Evolutionary conservation across 2,329 filamentous ascomycete genomes (phyloP), one percentile per base, ranked within the genome.

Genomic region (Aspergillus fischeri): DNA sequence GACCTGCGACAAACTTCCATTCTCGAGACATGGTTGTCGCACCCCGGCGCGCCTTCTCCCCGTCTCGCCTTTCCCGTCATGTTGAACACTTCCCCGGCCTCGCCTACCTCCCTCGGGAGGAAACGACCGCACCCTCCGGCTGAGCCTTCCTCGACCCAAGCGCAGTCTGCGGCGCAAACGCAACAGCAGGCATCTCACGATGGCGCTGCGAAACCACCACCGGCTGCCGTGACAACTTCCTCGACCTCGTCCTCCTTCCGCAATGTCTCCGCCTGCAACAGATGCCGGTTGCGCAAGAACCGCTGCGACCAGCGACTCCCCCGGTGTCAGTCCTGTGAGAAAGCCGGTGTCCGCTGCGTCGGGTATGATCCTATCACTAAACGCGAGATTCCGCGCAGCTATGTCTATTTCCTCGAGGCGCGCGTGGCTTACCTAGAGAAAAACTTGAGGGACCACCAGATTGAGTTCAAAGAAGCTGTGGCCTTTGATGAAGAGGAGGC

Each of bases 291-390:
- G 72, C 85, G 93, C 68, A 97, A 97, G 80, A 97, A 97, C 72
- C 84, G 92, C 53, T 97, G 93, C 76, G 93, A 97, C 75, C 93
- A 97, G 81, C 88, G 89, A 63, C 82, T 97, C 60, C 93, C 93
- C 8, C 91, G 90, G 67, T 97, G 93, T 73, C 88, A 90, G 45
- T 91, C 90, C 65, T 97, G 93, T 76, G 91, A 92, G 73, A 97
- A 97, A 78, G 92, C 90, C n/a, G 84, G 85, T 57, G 90, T 95
- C 49, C 88, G 90, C 64, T 97, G 94, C 73, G 91, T 97, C 52
- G 93, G 93, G 61, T 97, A 96, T 74, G 93, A 97, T 72, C 92
- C 93, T 35, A 96, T 97, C 69, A 96, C 91, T 25, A 97, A 97
- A 81, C 87, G 90, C 70, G 92, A 97, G 76, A 96, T 97, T 57